A percentile compares a stretch with the other conserved stretches of the same genome.
phyloP scores from a whole-genome alignment of 1,284 basidiomycete genomes.

The Moesziomyces sp. region DNA sequence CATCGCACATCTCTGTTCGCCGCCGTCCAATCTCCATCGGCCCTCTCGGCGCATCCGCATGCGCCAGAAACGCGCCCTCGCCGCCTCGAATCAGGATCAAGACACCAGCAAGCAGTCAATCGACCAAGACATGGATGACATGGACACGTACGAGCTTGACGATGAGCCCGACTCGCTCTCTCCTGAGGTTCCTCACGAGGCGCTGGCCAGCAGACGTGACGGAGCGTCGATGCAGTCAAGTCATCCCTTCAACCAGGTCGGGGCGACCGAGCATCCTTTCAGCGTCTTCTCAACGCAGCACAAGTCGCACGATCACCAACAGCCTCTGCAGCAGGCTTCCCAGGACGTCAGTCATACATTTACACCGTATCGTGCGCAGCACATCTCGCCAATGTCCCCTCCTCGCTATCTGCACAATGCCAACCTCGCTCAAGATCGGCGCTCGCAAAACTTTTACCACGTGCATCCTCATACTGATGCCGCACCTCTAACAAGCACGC shows the following conservation, averaged over 20 bases:
- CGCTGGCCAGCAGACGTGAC: neutral
- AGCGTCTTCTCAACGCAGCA: neutral
- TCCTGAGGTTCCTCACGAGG: neutral
- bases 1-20: slow-evolving; percentile 38
- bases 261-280: neutral
- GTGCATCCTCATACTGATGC: neutral
- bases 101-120: slow-evolving; percentile 2
- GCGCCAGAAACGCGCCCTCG: slow-evolving; percentile 27
- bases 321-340: neutral
- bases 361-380: slow-evolving; percentile 7
- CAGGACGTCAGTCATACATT: neutral
- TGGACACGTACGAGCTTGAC: slow-evolving; percentile 36
- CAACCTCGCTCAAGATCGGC: slow-evolving; percentile 7
- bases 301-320: slow-evolving; percentile 5
- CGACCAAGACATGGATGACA: slow-evolving; percentile 20
- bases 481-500: neutral
- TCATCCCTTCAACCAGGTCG: neutral
- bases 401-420: slow-evolving; percentile 3
- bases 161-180: slow-evolving; percentile 17
- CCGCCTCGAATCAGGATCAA: slow-evolving; percentile 2
- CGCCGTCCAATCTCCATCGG: slow-evolving; percentile 31
- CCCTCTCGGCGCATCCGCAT: slow-evolving; percentile 38
- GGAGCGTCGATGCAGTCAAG: neutral
- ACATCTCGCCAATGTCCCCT: slow-evolving; percentile 5
- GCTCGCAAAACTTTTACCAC: slow-evolving; percentile 9